Conservation (phyloP, 2,329 filamentous ascomycete genomes). For the Cercospora zeina region DNA sequence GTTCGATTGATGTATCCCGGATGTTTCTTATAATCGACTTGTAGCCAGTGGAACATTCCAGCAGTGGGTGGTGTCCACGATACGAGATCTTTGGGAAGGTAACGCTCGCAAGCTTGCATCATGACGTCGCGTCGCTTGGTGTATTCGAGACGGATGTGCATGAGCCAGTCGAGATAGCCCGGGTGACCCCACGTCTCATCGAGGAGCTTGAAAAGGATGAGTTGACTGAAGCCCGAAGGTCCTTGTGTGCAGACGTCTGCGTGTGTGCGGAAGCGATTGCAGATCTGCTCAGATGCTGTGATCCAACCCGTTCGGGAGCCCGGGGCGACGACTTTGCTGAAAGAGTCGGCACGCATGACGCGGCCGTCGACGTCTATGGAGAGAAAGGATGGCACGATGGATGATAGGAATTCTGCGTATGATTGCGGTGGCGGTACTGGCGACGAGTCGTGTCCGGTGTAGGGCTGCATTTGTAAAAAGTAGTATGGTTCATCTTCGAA, state of each 20-base stretch:
- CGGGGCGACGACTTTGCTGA: conserved; percentile 88
- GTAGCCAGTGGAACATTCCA: conserved; percentile 93
- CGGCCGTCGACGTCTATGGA: conserved; percentile 80
- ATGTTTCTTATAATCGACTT: conserved; percentile 66
- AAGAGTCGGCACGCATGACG: conserved; percentile 87
- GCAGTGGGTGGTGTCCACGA: conserved; percentile 77
- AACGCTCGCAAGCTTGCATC: conserved; percentile 74
- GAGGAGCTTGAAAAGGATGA: conserved; percentile 81
- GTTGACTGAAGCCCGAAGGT: conserved; percentile 79
- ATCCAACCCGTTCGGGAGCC: conserved; percentile 91
- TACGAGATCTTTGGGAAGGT: conserved; percentile 71
- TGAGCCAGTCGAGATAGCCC: conserved; percentile 87
- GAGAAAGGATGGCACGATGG: conserved; percentile 76
- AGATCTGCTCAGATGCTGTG: conserved; percentile 78
- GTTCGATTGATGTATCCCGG: conserved; percentile 53
- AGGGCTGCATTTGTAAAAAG: conserved; percentile 84
- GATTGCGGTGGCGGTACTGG: conserved; percentile 58
- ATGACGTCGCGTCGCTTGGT: conserved; percentile 75
- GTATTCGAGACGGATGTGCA: conserved; percentile 78
- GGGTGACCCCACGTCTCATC: conserved; percentile 93
- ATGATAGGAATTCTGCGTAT: conserved; percentile 71
- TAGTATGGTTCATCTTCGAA: conserved; percentile 95
- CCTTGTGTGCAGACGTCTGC: conserved; percentile 83
- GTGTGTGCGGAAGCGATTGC: conserved; percentile 79
- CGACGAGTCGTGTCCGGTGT: conserved; percentile 57